A percentile compares a stretch with the other conserved stretches of the same genome.
Evolutionary conservation across 371 early-diverging fungal genomes (phyloP).

Genomic region (Mucor sp.): DNA sequence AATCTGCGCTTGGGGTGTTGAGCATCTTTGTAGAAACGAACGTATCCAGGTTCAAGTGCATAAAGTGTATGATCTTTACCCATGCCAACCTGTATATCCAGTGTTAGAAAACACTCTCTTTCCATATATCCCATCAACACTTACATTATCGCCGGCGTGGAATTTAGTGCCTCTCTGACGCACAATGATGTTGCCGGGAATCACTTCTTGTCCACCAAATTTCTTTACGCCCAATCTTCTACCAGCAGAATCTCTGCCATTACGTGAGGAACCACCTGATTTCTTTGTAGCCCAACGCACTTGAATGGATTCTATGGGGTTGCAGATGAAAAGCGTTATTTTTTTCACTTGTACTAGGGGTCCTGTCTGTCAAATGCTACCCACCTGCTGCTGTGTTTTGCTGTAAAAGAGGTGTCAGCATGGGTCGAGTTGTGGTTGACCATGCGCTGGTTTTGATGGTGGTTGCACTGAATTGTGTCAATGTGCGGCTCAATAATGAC

Average conservation of each 20-base stretch:
- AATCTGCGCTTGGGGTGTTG: constrained; percentile 70
- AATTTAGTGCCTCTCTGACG: constrained; percentile 93
- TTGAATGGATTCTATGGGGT: constrained; percentile 46
- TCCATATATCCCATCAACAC: neutral
- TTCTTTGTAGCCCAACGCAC: constrained; percentile 93
- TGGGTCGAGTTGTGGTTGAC: constrained; percentile 4
- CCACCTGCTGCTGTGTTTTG: constrained; percentile 22
- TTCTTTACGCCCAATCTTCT: constrained; percentile 93
- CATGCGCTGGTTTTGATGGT: constrained; percentile 2
- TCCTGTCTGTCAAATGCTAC: neutral
- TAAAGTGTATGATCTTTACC: constrained; percentile 93
- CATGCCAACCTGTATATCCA: constrained; percentile 67
- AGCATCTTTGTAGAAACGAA: constrained; percentile 81
- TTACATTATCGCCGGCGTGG: constrained; percentile 87
- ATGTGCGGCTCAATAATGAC: constrained; percentile 25
- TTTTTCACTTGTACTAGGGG: constrained; percentile 2
- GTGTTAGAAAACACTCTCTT: neutral
- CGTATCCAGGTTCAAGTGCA: constrained; percentile 84
- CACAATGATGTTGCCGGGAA: constrained; percentile 91
- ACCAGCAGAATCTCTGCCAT: constrained; percentile 94
- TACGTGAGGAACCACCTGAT: constrained; percentile 90
- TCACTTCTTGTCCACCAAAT: constrained; percentile 79
- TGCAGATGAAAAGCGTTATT: neutral
- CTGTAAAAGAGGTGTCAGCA: constrained; percentile 13
- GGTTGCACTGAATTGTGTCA: constrained; percentile 18